Conservation (phyloP, 768 basidiomycete species). For the Lenzites betulinus region DNA sequence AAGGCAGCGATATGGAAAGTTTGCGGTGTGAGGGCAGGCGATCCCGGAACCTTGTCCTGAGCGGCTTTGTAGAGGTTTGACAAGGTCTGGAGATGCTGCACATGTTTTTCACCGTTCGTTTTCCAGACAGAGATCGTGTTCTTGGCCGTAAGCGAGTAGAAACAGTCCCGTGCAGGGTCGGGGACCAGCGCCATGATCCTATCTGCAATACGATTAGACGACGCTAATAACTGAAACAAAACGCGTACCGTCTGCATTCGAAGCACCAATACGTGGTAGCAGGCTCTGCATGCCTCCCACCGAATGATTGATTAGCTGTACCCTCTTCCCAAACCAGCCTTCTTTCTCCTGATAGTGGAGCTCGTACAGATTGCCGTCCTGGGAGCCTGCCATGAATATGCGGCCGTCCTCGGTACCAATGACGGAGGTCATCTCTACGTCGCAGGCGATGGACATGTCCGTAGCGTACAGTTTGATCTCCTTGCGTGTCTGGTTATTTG, state of each 20-base stretch:
- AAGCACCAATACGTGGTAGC: constrained; percentile 70
- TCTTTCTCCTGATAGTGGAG: constrained; percentile 88
- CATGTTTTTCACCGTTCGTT: constrained; percentile 60
- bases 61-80: constrained; percentile 73
- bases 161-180: constrained; percentile 67
- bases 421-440: constrained; percentile 86
- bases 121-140: constrained; percentile 69
- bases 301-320: constrained; percentile 86
- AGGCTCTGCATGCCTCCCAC: constrained; percentile 77
- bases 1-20: constrained; percentile 70
- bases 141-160: constrained; percentile 76
- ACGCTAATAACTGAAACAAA: background rate
- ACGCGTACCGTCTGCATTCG: constrained; percentile 60
- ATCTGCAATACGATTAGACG: constrained; percentile 46
- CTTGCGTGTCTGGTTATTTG: constrained; percentile 47
- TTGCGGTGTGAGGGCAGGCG: constrained; percentile 68
- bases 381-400: constrained; percentile 86
- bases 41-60: constrained; percentile 80
- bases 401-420: constrained; percentile 78
- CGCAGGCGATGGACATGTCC: constrained; percentile 75
- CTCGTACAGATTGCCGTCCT: constrained; percentile 90
- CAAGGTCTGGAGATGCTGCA: constrained; percentile 76
- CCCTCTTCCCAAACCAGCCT: constrained; percentile 89
- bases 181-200: constrained; percentile 68
- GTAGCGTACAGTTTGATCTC: constrained; percentile 91